A percentile compares a stretch with the other conserved stretches of the same genome.
Evolutionary conservation across 2,329 filamentous ascomycete species (phyloP).

Genomic region (Teratosphaeriaceae sp.): DNA sequence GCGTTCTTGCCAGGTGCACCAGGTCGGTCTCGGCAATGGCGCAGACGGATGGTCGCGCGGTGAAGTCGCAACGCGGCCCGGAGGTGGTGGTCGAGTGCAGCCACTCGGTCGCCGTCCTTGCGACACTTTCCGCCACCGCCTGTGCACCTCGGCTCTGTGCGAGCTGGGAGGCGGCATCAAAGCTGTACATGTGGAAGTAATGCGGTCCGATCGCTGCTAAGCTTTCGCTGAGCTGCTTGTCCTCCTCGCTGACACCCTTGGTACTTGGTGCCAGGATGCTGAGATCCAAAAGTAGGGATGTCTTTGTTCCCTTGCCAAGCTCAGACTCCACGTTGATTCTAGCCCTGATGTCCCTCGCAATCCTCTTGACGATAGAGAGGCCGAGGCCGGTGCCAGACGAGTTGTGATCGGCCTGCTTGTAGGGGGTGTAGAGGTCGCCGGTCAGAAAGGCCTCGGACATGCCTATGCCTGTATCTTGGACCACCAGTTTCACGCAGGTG

Average conservation of each 20-base stretch:
- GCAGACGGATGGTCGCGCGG: not conserved
- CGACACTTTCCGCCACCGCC: not conserved
- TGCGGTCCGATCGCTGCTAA: not conserved
- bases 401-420: conserved; percentile 29
- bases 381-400: conserved; percentile 30
- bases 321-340: conserved; percentile 24
- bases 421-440: conserved; percentile 27
- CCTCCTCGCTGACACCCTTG: not conserved
- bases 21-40: conserved; percentile 5
- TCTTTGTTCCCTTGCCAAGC: conserved; percentile 18
- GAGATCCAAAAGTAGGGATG: conserved; percentile 6
- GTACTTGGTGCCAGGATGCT: not conserved
- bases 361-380: conserved; percentile 27
- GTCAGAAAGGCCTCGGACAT: conserved; percentile 27
- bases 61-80: not conserved
- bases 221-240: not conserved
- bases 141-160: not conserved
- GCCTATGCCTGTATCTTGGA: conserved; percentile 29
- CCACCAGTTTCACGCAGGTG: conserved; percentile 7
- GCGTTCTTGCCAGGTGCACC: conserved; percentile 1
- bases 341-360: conserved; percentile 23
- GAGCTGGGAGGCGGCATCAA: not conserved
- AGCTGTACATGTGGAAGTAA: not conserved
- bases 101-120: conserved; percentile 4
- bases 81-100: conserved; percentile 1